Evolutionary conservation across 768 basidiomycete genomes (phyloP), one percentile per base, ranked within the genome.

Genomic region (Hericium erinaceus): DNA sequence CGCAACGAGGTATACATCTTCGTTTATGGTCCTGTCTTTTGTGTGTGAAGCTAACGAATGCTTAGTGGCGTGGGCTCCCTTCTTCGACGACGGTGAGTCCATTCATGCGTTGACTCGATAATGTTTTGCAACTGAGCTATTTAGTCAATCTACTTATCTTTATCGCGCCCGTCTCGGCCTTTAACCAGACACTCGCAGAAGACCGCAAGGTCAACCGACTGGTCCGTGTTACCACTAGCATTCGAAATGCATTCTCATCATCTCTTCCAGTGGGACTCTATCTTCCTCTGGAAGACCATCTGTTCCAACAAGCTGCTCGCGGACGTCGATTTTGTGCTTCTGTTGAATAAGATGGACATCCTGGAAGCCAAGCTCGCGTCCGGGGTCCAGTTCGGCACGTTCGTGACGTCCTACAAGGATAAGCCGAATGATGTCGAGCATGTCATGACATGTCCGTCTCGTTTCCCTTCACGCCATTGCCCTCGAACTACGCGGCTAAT

Each of bases 61-160:
- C 26, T 26, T 55, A 83, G 83, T 79, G 56, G 77, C 78, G 4
- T 86, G 85, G 85, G 80, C 80, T 1, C 83, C 84, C 26, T 87
- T 80, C 66, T 85, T 87, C 58, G 83, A 87, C 56, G 79, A 85
- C 64, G 80, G 83, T 83, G 53, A 51, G 73, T 61, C 26, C 44
- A 46, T 46, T 46, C 44, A 20, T 46, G 15, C n/a, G 44, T 18
- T 46, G 44, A 8, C 9, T n/a, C 16, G 44, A 46, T 16, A 10
- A 6, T 15, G 10, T 46, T 37, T 13, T n/a, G 28, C 24, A 52
- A 48, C 4, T 40, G 26, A 39, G 52, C 7, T 39, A 20, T 7
- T 33, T 55, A 82, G 83, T 84, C 48, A 80, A 82, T 61, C 77
- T 80, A 10, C 80, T 87, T 57, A 80, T 88, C 22, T 88, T 87